phyloP scores from a whole-genome alignment of 148 eudicot genomes.

The Spergularia marina region DNA sequence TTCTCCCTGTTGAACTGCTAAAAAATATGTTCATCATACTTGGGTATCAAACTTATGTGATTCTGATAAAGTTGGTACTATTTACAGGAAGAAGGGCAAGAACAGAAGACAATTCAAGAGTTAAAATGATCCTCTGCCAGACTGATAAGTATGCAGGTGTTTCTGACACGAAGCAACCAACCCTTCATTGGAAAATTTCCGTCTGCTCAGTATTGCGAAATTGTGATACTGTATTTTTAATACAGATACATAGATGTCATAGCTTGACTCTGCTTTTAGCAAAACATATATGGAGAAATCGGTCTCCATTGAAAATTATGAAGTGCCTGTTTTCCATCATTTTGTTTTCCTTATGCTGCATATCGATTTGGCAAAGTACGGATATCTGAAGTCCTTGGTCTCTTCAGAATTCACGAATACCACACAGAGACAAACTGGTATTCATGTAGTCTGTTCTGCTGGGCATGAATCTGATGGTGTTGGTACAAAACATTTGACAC shows the following conservation, averaged over 20 bases:
- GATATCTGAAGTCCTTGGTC: too few species aligned
- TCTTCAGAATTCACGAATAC: too few species aligned
- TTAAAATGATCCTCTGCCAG: not conserved
- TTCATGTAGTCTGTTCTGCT: too few species aligned
- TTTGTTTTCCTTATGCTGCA: too few species aligned
- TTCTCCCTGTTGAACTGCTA: too few species aligned
- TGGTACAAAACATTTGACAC: too few species aligned
- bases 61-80: not conserved
- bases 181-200: not conserved
- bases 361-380: too few species aligned
- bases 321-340: too few species aligned
- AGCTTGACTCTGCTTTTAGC: not conserved
- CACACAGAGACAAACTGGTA: too few species aligned
- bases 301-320: too few species aligned
- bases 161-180: not conserved
- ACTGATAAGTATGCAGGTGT: not conserved
- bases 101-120: slow-evolving; percentile 24
- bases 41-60: not conserved
- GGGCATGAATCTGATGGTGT: too few species aligned
- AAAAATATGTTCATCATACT: not conserved
- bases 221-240: slow-evolving; percentile 14
- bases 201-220: not conserved
- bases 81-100: slow-evolving; percentile 34
- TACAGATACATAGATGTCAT: slow-evolving; percentile 13
- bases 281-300: slow-evolving; percentile 1